Percentiles rank a stretch among this genome's conserved stretches.
phyloP scores from a whole-genome alignment of 2,329 filamentous ascomycete species.

The Lachnellula arida region DNA sequence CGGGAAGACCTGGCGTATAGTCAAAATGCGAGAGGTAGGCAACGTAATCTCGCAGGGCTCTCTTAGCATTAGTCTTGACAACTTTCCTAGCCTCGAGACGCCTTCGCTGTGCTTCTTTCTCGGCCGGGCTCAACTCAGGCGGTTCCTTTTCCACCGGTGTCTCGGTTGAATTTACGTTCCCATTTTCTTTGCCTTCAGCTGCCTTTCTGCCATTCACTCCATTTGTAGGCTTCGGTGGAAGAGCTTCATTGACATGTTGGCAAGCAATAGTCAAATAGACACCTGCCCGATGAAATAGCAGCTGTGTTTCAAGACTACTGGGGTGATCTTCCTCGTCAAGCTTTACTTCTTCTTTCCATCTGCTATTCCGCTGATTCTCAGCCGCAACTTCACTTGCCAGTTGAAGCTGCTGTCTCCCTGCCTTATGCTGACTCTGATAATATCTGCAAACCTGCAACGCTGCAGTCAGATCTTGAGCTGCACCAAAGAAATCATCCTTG shows the following conservation, averaged over 20 bases:
- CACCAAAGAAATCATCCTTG: conserved; percentile 68
- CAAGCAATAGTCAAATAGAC: conserved; percentile 70
- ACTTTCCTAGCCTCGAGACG: conserved; percentile 59
- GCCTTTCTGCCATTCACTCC: conserved; percentile 20
- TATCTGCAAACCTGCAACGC: conserved; percentile 49
- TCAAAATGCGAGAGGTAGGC: conserved; percentile 70
- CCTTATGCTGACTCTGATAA: conserved; percentile 31
- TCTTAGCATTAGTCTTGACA: conserved; percentile 70
- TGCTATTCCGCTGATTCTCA: conserved; percentile 31
- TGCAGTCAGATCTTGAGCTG: conserved; percentile 64
- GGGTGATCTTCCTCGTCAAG: conserved; percentile 63
- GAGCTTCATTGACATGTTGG: conserved; percentile 53
- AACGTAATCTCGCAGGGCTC: conserved; percentile 69
- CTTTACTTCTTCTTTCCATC: conserved; percentile 45
- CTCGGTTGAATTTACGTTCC: conserved; percentile 7
- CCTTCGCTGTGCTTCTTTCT: conserved; percentile 39
- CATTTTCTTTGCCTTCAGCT: conserved; percentile 8
- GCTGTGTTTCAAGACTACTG: conserved; percentile 67
- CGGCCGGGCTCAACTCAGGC: conserved; percentile 37
- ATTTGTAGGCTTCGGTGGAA: conserved; percentile 34
- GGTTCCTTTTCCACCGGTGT: not conserved
- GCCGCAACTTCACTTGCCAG: conserved; percentile 37
- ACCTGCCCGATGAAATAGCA: conserved; percentile 71
- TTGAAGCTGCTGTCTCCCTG: conserved; percentile 43
- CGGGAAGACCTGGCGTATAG: conserved; percentile 57